Percentiles rank a stretch among this genome's conserved stretches.
Conservation (phyloP, 352 stramenopile species). For the Blastocystis sp. region DNA sequence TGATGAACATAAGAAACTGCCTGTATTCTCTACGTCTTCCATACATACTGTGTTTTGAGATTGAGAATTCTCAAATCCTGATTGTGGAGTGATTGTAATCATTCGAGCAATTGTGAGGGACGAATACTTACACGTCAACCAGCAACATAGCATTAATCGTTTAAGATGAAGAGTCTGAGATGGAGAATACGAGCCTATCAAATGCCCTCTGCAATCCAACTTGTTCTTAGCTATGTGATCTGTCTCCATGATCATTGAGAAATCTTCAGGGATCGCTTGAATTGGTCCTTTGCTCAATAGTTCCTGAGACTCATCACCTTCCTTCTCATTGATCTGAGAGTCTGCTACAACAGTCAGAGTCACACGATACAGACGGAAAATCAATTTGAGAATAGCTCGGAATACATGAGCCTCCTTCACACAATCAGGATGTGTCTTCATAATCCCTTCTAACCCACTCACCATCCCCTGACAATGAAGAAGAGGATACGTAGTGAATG, state of each 20-base stretch:
- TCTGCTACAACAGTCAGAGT: slow-evolving; percentile 34
- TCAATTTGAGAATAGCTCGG: neutral
- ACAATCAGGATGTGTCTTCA: neutral
- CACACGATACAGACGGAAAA: neutral
- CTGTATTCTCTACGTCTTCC: neutral
- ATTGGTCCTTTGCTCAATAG: slow-evolving; percentile 46
- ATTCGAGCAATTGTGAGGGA: neutral
- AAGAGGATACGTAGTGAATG: neutral
- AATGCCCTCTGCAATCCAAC: slow-evolving; percentile 44
- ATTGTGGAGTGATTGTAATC: neutral
- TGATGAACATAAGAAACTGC: neutral
- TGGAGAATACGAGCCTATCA: neutral
- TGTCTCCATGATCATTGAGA: neutral
- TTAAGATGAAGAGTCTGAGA: slow-evolving; percentile 14
- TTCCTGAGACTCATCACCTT: neutral
- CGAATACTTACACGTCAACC: slow-evolving; percentile 44
- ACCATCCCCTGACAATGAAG: neutral
- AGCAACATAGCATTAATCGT: slow-evolving; percentile 31
- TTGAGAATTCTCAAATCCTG: neutral
- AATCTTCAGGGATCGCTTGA: neutral
- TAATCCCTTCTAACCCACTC: neutral
- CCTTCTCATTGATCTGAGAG: neutral
- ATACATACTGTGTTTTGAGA: too few relatives aligned
- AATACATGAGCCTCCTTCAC: neutral
- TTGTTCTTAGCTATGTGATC: slow-evolving; percentile 54